A percentile compares a stretch with the other conserved stretches of the same genome.
Evolutionary conservation across 1,284 basidiomycete genomes (phyloP).

Genomic region (Irpex rosettiformis): DNA sequence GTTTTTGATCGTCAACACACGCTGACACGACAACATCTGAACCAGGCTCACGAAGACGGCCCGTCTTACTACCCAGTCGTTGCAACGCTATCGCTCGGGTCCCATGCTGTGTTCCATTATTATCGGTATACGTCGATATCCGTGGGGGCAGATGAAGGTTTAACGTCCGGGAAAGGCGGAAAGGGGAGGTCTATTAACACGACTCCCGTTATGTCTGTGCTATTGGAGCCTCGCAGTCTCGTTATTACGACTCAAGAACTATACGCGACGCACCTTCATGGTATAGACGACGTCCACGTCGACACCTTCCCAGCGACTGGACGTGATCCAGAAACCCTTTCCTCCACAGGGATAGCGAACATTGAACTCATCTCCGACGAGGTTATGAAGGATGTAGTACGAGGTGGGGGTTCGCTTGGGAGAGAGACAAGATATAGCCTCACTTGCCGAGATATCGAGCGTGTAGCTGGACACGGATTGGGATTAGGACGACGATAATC

Average conservation of each 20-base stretch:
- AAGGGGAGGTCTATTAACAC: constrained; percentile 56
- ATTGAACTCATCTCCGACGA: constrained; percentile 43
- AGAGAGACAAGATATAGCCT: constrained; percentile 74
- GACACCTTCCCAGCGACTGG: constrained; percentile 39
- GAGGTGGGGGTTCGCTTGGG: constrained; percentile 45
- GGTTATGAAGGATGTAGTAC: constrained; percentile 35
- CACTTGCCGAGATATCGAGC: constrained; percentile 83
- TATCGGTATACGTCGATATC: constrained; percentile 54
- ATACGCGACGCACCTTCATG: constrained; percentile 74
- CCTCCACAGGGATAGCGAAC: constrained; percentile 46
- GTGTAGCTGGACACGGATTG: constrained; percentile 34
- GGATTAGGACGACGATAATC: not conserved
- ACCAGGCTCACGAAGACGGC: constrained; percentile 90
- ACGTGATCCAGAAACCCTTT: constrained; percentile 11
- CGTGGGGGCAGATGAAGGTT: constrained; percentile 6
- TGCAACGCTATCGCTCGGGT: constrained; percentile 84
- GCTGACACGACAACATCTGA: constrained; percentile 13
- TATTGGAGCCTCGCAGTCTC: constrained; percentile 80
- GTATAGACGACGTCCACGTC: constrained; percentile 53
- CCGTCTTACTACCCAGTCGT: constrained; percentile 86
- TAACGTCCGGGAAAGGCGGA: constrained; percentile 14
- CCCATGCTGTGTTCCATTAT: constrained; percentile 83
- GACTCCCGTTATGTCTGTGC: constrained; percentile 64
- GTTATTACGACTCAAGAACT: constrained; percentile 70
- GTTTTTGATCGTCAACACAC: constrained; percentile 1